Evolutionary conservation across 2,329 filamentous ascomycete genomes (phyloP).

Genomic region (Keithomyces neogunnii): DNA sequence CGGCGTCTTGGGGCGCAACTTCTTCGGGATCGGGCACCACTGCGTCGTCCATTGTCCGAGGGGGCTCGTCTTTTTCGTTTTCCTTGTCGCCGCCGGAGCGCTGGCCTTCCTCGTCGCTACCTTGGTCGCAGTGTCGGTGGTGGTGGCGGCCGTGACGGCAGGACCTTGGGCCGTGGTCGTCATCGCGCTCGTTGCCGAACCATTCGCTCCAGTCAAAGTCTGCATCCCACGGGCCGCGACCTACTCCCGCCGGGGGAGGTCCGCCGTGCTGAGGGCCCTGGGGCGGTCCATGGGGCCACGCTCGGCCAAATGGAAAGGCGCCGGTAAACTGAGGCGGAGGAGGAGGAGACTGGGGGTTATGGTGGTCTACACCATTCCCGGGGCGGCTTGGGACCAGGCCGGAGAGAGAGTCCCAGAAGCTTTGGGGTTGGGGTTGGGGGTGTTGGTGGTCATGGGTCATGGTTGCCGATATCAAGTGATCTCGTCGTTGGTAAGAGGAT

Average conservation of each 20-base stretch:
- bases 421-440: background rate
- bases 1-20: conserved; percentile 22
- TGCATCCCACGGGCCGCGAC: conserved; percentile 5
- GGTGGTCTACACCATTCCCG: conserved; percentile 31
- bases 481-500: background rate
- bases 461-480: background rate
- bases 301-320: conserved; percentile 25
- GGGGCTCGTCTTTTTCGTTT: conserved; percentile 25
- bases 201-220: conserved; percentile 17
- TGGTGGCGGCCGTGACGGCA: conserved; percentile 11
- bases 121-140: conserved; percentile 14
- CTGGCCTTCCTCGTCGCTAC: conserved; percentile 8
- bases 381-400: conserved; percentile 18
- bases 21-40: conserved; percentile 24
- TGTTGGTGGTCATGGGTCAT: conserved; percentile 11
- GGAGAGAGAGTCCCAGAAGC: conserved; percentile 27
- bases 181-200: conserved; percentile 11
- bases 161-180: conserved; percentile 12
- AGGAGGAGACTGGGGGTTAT: conserved; percentile 12
- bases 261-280: conserved; percentile 9
- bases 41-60: conserved; percentile 21
- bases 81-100: conserved; percentile 18
- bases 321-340: conserved; percentile 16
- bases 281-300: conserved; percentile 8
- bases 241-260: background rate